phyloP scores from a whole-genome alignment of 768 basidiomycete genomes.

The Melanogaster broomeanus region DNA sequence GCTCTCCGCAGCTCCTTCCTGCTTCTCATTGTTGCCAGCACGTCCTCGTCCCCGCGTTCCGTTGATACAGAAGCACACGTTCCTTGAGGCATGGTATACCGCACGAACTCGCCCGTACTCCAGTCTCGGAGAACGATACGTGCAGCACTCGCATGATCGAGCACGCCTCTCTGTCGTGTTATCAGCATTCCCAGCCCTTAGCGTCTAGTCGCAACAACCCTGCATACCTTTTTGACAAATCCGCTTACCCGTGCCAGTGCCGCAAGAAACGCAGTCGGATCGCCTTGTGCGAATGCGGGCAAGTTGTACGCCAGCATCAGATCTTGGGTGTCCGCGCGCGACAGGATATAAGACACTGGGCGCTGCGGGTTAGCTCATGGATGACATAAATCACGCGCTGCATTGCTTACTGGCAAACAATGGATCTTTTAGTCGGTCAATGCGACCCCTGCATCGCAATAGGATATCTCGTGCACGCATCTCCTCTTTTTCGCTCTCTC shows the following conservation, averaged over 20 bases:
- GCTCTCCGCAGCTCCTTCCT: slow-evolving; percentile 70
- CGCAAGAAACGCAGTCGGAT: slow-evolving; percentile 71
- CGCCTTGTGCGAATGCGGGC: slow-evolving; percentile 73
- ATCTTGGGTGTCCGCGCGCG: slow-evolving; percentile 72
- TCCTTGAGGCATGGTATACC: slow-evolving; percentile 63
- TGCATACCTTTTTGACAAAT: slow-evolving; percentile 72
- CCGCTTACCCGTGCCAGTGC: slow-evolving; percentile 74
- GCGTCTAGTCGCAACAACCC: background rate
- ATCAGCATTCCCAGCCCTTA: slow-evolving; percentile 9
- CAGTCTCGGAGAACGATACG: slow-evolving; percentile 85
- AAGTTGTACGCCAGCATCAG: slow-evolving; percentile 88
- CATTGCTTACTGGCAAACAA: slow-evolving; percentile 58
- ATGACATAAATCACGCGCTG: background rate
- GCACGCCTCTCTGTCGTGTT: slow-evolving; percentile 58
- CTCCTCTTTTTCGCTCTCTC: slow-evolving; percentile 22
- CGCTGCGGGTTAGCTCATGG: slow-evolving; percentile 15
- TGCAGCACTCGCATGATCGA: slow-evolving; percentile 74
- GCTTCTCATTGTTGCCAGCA: slow-evolving; percentile 49
- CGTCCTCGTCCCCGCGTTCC: slow-evolving; percentile 43
- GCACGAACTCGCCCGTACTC: slow-evolving; percentile 70
- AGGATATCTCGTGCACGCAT: slow-evolving; percentile 66
- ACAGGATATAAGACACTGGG: slow-evolving; percentile 67
- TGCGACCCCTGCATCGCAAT: slow-evolving; percentile 75
- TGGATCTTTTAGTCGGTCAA: slow-evolving; percentile 86
- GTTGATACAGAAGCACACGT: slow-evolving; percentile 6